Evolutionary conservation across 2,329 filamentous ascomycete species (phyloP), one percentile per base, ranked within the genome.

Genomic region (Parafenestella ontariensis): DNA sequence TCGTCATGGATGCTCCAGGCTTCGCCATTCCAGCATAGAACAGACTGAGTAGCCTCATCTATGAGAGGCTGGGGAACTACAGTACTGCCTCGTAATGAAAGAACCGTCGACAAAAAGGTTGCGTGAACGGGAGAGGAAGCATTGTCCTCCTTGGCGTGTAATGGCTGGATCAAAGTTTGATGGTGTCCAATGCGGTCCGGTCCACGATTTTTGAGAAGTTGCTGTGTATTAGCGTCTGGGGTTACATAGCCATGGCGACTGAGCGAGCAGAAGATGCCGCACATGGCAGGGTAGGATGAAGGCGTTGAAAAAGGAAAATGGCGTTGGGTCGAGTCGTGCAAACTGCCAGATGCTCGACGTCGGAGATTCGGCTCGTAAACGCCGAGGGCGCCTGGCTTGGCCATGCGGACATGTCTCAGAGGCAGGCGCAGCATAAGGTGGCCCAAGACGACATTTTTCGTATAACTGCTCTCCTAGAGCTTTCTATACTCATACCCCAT

Each of bases 1-100:
- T 82, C 65, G 29, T 82, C 82, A 8, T 76, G 77, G 45, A 96
- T 82, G 52, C 84, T 88, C 95, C 95, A 99, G 1, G 92, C 94
- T 73, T 99, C 95, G 39, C 95, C 95, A 70, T 99, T 99, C 95
- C 95, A 99, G 82, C 94, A 97, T 2, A 99, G 81, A 0, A 91
- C 80, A 1, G 89, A 91, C 3, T 82, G 81, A 0, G 82, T 83
- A 0, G 65, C 59, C 2, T 70, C 33, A 61, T 89, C 84, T 37
- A 83, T 74, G 3, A 96, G 83, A 1, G 95, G 95, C 73, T 98
- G 95, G 29, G 78, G 72, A 6, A 88, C 85, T 45, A 95, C 71
- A 58, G 85, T 80, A 45, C 87, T 83, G 23, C 94, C 94, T 65
- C 95, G 87, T n/a, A 99, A 81, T 3, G 92, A 88, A n/a, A 98